A percentile compares a stretch with the other conserved stretches of the same genome.
Evolutionary conservation across 169 alveolate species (phyloP).

Genomic region (Besnoitia besnoiti): DNA sequence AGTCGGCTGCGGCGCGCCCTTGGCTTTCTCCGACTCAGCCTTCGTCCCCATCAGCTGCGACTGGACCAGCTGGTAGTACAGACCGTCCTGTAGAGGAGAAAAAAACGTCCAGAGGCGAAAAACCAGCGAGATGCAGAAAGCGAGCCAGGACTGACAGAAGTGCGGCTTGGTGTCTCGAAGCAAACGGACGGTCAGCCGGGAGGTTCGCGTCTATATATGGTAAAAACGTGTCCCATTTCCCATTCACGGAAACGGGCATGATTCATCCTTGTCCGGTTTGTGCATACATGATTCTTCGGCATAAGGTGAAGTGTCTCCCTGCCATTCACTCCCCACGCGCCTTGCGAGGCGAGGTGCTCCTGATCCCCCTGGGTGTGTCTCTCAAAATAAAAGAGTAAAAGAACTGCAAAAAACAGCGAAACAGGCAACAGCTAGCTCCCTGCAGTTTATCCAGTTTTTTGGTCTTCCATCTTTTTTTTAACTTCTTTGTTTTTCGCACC

Average conservation of each 20-base stretch:
- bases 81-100: slow-evolving; percentile 16
- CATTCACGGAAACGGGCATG: no score
- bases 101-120: not conserved
- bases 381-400: no score
- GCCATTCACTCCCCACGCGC: no score
- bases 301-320: no score
- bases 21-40: not conserved
- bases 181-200: no score
- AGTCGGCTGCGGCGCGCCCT: not conserved
- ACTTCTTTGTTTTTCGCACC: not conserved
- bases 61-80: slow-evolving; percentile 56
- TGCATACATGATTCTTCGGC: no score
- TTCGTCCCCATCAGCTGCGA: slow-evolving; percentile 2
- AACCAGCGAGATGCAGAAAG: not conserved
- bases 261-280: no score
- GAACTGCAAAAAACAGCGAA: not conserved
- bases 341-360: no score
- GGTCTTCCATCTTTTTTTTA: not conserved
- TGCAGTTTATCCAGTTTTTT: not conserved
- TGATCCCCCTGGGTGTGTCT: no score
- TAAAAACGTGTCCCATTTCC: no score
- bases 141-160: not conserved
- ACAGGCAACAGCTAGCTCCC: not conserved
- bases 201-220: no score
- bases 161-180: not conserved